These are phyloP conservation scores for Bipolaris cookei DNA, from an alignment of 2,329 filamentous ascomycete species.

Conservation along the genomic window DNA sequence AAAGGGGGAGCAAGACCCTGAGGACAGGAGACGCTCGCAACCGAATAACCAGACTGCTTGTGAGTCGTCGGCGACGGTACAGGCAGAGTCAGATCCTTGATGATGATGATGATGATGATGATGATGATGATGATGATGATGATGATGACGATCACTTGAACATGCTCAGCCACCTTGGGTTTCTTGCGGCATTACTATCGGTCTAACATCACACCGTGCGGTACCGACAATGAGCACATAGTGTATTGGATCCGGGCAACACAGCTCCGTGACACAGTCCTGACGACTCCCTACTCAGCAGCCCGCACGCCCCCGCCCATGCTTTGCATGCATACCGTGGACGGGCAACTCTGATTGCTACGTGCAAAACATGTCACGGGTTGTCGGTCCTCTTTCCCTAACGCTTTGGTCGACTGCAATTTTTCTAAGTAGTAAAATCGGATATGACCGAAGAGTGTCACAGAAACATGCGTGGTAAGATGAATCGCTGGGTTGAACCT, in stretches of 20 bases:
- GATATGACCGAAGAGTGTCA: slow-evolving; percentile 11
- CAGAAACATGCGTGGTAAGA: neutral
- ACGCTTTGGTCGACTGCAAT: slow-evolving; percentile 7
- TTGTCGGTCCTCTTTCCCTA: slow-evolving; percentile 14
- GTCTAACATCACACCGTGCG: slow-evolving; percentile 1
- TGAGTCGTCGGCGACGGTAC: neutral
- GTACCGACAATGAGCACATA: neutral
- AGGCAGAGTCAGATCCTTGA: slow-evolving; percentile 8
- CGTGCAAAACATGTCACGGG: neutral
- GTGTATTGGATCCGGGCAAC: slow-evolving; percentile 1
- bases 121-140: slow-evolving; percentile 15
- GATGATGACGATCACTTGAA: slow-evolving; percentile 5
- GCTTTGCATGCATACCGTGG: neutral
- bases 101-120: slow-evolving; percentile 10
- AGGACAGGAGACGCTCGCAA: slow-evolving; percentile 7
- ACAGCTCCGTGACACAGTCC: neutral
- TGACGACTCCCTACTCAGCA: neutral
- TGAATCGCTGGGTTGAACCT: no score
- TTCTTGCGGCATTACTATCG: slow-evolving; percentile 6
- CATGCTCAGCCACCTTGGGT: neutral
- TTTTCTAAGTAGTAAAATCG: neutral
- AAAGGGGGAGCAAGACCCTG: slow-evolving; percentile 25
- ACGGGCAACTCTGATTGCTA: neutral
- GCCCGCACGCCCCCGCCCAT: neutral
- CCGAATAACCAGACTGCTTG: neutral